These are phyloP conservation scores for Blastobotrys proliferans DNA, from an alignment of 1,139 yeast genomes.

Conservation along the genomic window DNA sequence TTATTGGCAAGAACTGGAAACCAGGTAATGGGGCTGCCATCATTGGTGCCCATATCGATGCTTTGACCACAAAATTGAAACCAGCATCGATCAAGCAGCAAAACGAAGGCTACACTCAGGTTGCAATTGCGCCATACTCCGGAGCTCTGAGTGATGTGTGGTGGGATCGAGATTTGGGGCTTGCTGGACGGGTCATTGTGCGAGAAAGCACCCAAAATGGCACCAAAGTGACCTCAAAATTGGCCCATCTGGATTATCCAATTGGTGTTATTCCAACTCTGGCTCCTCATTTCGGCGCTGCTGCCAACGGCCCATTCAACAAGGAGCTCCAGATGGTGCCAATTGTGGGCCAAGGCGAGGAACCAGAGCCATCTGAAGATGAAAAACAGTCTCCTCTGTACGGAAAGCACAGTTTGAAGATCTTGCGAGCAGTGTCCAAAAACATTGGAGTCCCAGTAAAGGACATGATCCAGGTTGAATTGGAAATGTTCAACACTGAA, in stretches of 20 bases:
- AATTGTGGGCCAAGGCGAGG: slow-evolving; percentile 59
- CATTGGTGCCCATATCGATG: slow-evolving; percentile 90
- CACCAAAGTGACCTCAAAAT: slow-evolving; percentile 55
- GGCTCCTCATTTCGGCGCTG: slow-evolving; percentile 91
- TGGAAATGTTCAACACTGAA: slow-evolving; percentile 81
- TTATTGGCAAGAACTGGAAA: slow-evolving; percentile 59
- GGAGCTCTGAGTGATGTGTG: slow-evolving; percentile 77
- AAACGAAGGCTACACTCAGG: slow-evolving; percentile 73
- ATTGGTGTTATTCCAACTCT: slow-evolving; percentile 86
- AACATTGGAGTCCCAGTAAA: slow-evolving; percentile 53
- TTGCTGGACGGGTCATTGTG: slow-evolving; percentile 88
- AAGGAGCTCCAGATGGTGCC: slow-evolving; percentile 86
- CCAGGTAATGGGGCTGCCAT: slow-evolving; percentile 81
- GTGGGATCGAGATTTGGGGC: slow-evolving; percentile 90
- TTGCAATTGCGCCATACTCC: slow-evolving; percentile 93
- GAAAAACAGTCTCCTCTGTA: slow-evolving; percentile 59
- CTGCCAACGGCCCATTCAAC: slow-evolving; percentile 75
- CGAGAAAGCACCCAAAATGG: slow-evolving; percentile 37
- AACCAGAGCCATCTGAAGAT: slow-evolving; percentile 47
- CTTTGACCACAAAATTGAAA: slow-evolving; percentile 70
- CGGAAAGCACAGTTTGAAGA: slow-evolving; percentile 69
- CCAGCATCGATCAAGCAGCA: slow-evolving; percentile 71
- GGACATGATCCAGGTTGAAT: slow-evolving; percentile 80
- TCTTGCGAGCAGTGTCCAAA: slow-evolving; percentile 65
- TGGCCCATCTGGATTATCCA: slow-evolving; percentile 79